Conservation (phyloP, 2,329 filamentous ascomycete species). For the Hypocreales sp. region DNA sequence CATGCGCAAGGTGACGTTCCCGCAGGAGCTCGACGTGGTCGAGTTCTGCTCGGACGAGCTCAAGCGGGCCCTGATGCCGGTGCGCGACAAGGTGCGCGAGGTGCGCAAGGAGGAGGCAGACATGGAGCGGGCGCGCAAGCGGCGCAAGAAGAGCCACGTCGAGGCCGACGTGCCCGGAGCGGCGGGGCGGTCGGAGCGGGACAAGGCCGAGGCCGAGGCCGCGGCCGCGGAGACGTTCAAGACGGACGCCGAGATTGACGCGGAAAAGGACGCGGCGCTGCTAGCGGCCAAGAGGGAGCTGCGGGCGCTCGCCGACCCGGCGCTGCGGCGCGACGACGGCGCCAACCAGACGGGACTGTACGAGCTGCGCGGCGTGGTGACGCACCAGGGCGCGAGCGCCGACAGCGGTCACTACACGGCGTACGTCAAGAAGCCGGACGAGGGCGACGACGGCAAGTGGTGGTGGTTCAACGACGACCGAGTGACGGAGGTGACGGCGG, state of each 20-base stretch:
- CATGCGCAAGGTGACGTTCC: conserved; percentile 96
- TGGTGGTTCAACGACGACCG: conserved; percentile 99
- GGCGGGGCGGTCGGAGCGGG: conserved; percentile 28
- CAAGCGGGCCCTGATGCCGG: conserved; percentile 66
- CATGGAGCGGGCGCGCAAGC: conserved; percentile 78
- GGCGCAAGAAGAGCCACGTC: conserved; percentile 56
- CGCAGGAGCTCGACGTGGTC: conserved; percentile 78
- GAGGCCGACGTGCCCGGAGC: conserved; percentile 29
- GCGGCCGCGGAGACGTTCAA: conserved; percentile 73
- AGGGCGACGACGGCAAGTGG: conserved; percentile 81
- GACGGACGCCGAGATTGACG: conserved; percentile 85
- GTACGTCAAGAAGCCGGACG: conserved; percentile 83
- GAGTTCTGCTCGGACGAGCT: conserved; percentile 93
- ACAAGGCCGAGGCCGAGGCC: conserved; percentile 43
- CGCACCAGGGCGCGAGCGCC: conserved; percentile 90
- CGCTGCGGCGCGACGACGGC: conserved; percentile 60
- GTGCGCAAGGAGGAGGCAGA: conserved; percentile 92
- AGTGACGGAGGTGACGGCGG: conserved; percentile 77
- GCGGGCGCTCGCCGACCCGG: conserved; percentile 57
- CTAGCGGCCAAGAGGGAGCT: conserved; percentile 79
- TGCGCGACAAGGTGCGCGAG: conserved; percentile 93
- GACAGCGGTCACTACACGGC: conserved; percentile 97
- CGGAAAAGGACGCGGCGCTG: conserved; percentile 63
- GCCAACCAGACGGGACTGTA: conserved; percentile 92
- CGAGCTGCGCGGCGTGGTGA: conserved; percentile 84